Base-by-base conservation (phyloP, 352 stramenopile species). In the Poterioochromonas sp. region DNA sequence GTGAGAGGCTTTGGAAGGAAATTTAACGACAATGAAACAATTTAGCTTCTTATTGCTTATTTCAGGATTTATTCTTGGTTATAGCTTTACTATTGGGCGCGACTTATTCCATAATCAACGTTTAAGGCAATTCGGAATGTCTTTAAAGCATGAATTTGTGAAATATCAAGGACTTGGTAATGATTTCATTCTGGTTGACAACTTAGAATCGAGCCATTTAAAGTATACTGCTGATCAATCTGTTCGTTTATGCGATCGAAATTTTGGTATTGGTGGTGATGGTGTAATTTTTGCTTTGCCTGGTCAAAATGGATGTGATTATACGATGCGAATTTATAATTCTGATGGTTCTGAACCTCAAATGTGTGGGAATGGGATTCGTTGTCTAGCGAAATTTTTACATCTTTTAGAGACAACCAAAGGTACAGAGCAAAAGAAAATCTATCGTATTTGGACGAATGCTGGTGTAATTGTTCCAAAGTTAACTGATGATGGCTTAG, bases 351-450 rank as follows among this genome's bases (percentile, higher is more conserved):
- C 71, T 2, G 77, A 86, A 78, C 88, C 89, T 49, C 88, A 94
- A 83, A 94, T 94, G 89, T 94, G 89, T 81, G 89, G 89, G 22
- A 94, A 94, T 83, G 89, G 89, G 29, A 94, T 94, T 81, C 84
- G 89, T 70, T 92, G 88, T 78, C 86, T 93, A 80, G 89, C 88
- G 29, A 82, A 88, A 60, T 94, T 92, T 79, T 78, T 94, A 12
- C 85, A 86, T 15, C 87, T 92, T 82, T 83, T 93, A 35, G 80
- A 84, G 26, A 88, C 85, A 40, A 83, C 82, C 34, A 83, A 87
- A 83, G 80, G 79, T 81, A 43, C 69, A n/a, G 74, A 63, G 18
- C 49, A 5, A 68, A 32, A 53, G 15, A 62, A 83, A 81, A 84
- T 82, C 11, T 93, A 91, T 82, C 83, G 83, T 58, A 87, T 94